Evolutionary conservation across 192 early-diverging fungal species (phyloP).

Genomic region (Rhizophagus sp.): DNA sequence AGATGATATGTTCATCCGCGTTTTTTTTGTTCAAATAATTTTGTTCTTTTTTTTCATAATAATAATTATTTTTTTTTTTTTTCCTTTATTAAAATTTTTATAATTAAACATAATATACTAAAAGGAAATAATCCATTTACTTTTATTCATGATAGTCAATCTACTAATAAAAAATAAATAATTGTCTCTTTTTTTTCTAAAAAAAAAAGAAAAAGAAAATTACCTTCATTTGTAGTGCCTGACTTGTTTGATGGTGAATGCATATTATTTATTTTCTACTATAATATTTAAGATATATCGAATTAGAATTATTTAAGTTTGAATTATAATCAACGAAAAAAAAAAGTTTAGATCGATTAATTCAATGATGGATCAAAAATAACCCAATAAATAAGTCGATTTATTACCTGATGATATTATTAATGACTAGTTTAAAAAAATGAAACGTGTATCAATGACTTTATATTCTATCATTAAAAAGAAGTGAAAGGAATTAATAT

Average conservation of each 20-base stretch:
- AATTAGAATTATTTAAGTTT: no score
- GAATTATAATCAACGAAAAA: no score
- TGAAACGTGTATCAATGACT: no score
- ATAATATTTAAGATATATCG: no score
- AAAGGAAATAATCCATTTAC: neutral
- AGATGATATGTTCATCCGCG: neutral
- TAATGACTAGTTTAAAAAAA: no score
- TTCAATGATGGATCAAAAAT: no score
- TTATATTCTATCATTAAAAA: no score
- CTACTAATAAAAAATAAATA: neutral
- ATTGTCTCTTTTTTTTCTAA: neutral
- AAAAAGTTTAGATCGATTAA: no score
- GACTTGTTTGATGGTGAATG: neutral
- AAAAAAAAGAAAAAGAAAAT: neutral
- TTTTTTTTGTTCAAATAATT: neutral
- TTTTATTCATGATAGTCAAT: neutral
- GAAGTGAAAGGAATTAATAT: no score
- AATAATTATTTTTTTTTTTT: neutral
- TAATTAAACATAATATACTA: neutral
- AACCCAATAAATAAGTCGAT: no score
- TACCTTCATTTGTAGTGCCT: neutral
- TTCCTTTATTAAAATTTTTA: neutral
- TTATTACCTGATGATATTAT: no score
- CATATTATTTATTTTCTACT: constrained; percentile 18
- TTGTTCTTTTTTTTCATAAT: neutral